phyloP scores from a whole-genome alignment of 768 basidiomycete species.

The Agrocybe praecox region DNA sequence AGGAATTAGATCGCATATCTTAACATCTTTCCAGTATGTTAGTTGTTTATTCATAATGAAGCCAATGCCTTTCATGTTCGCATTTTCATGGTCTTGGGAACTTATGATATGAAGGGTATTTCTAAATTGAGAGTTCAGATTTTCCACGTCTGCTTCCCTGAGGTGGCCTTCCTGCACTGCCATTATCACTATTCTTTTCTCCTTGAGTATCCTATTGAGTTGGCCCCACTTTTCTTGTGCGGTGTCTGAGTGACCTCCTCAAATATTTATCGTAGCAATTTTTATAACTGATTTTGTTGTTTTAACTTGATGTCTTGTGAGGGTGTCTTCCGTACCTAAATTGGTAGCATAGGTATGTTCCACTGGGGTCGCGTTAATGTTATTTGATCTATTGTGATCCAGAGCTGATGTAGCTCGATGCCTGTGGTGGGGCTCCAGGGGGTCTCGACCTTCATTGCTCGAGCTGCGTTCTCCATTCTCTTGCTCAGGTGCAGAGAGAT shows the following conservation, averaged over 20 bases:
- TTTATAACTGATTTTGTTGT: background rate
- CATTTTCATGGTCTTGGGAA: slow-evolving; percentile 15
- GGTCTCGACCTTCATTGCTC: background rate
- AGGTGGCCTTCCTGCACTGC: slow-evolving; percentile 35
- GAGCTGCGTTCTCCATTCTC: background rate
- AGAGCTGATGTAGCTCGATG: too few species aligned
- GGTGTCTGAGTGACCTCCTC: slow-evolving; percentile 11
- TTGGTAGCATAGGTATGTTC: too few species aligned
- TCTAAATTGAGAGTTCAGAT: slow-evolving; percentile 8
- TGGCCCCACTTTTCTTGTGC: slow-evolving; percentile 23
- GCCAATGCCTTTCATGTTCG: slow-evolving; percentile 28
- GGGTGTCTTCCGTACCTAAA: too few species aligned
- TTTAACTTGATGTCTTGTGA: background rate
- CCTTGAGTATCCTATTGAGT: slow-evolving; percentile 25
- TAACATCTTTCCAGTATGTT: slow-evolving; percentile 9
- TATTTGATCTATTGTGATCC: too few species aligned
- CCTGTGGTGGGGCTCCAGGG: background rate
- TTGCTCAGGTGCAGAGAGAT: too few species aligned
- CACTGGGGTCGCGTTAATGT: too few species aligned
- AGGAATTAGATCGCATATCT: slow-evolving; percentile 17
- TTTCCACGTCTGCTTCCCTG: slow-evolving; percentile 4
- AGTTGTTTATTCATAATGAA: slow-evolving; percentile 32
- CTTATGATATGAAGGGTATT: slow-evolving; percentile 17
- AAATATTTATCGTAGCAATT: slow-evolving; percentile 26
- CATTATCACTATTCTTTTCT: slow-evolving; percentile 27